These are phyloP conservation scores for Kwoniella sp. DNA, from an alignment of 768 basidiomycete species.

Conservation along the genomic window DNA sequence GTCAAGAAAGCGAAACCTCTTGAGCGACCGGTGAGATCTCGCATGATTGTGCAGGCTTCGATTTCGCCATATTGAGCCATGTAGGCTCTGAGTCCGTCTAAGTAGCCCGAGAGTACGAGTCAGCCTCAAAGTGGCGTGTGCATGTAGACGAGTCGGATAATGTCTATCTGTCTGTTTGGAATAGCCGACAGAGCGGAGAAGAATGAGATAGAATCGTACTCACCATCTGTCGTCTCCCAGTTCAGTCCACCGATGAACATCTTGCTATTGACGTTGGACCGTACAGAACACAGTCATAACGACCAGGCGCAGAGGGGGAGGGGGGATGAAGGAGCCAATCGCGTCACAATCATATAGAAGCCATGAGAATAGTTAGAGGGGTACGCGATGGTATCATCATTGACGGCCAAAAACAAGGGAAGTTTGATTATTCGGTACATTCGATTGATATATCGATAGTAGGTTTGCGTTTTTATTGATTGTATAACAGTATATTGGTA, in stretches of 20 bases:
- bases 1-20: constrained; percentile 98
- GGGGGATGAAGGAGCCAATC: no score
- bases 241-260: constrained; percentile 99
- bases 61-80: constrained; percentile 96
- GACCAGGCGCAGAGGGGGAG: no score
- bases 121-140: no score
- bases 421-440: constrained; percentile 12
- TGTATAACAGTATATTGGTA: constrained; percentile 6
- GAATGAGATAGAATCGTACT: constrained; percentile 28
- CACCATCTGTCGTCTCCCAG: constrained; percentile 99
- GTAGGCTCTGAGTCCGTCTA: constrained; percentile 65
- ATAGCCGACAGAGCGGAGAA: no score
- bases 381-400: no score
- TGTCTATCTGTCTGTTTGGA: no score
- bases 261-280: constrained; percentile 65
- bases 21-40: constrained; percentile 89
- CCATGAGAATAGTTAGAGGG: no score
- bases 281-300: no score
- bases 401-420: not conserved
- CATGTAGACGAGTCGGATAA: no score
- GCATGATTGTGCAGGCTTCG: constrained; percentile 98
- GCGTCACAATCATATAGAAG: no score
- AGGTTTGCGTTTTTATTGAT: not conserved
- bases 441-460: constrained; percentile 2
- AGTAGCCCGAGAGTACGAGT: not conserved